Percentiles rank a stretch among this genome's conserved stretches.
Conservation (phyloP, 2,329 filamentous ascomycete genomes). For the Apiospora kogelbergensis region DNA sequence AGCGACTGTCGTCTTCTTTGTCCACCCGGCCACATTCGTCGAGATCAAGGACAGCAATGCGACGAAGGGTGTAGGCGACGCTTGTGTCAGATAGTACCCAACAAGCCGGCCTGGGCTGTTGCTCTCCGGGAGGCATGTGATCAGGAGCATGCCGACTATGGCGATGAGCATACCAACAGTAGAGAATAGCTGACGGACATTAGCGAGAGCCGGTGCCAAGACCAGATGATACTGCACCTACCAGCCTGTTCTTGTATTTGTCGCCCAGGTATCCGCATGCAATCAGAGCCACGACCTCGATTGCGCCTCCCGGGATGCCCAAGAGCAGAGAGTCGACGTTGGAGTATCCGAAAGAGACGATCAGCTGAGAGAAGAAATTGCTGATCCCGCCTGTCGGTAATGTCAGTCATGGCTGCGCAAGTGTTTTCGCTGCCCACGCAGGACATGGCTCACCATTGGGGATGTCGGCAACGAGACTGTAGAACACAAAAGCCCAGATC, state of each 20-base stretch:
- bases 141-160: conserved; percentile 63
- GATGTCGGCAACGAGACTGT: conserved; percentile 33
- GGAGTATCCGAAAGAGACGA: conserved; percentile 62
- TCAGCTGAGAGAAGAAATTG: conserved; percentile 43
- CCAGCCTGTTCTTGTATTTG: conserved; percentile 53
- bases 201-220: not conserved
- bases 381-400: conserved; percentile 26
- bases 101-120: conserved; percentile 59
- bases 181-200: conserved; percentile 42
- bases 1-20: conserved; percentile 59
- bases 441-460: conserved; percentile 34
- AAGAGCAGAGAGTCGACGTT: conserved; percentile 62
- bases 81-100: conserved; percentile 66
- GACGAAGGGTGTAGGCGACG: conserved; percentile 61
- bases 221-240: conserved; percentile 14
- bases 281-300: conserved; percentile 61
- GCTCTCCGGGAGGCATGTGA: conserved; percentile 59
- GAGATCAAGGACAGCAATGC: conserved; percentile 62
- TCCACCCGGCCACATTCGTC: conserved; percentile 58
- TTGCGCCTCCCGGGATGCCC: conserved; percentile 63
- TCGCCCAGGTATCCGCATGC: conserved; percentile 52
- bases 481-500: conserved; percentile 37
- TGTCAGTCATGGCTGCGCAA: not conserved
- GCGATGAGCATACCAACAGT: conserved; percentile 49
- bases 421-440: not conserved